Conservation (phyloP, 805 yeast genomes). For the Pichia ethanolica region DNA sequence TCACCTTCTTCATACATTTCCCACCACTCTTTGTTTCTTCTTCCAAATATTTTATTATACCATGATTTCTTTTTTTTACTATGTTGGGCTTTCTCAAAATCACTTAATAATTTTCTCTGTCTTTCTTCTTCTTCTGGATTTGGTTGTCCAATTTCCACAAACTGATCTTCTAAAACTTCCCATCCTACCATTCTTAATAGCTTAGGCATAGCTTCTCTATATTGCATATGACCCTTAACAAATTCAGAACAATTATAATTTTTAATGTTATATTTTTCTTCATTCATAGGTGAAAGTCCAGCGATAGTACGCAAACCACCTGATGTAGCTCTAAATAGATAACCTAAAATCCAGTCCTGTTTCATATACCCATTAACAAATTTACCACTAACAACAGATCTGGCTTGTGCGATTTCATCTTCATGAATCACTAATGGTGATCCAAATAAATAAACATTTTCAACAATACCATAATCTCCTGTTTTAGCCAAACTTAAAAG, state of each 20-base stretch:
- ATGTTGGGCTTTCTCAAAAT: constrained; percentile 48
- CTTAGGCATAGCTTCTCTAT: constrained; percentile 87
- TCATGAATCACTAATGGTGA: constrained; percentile 74
- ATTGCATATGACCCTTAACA: constrained; percentile 97
- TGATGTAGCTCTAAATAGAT: constrained; percentile 88
- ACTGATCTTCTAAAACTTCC: constrained; percentile 83
- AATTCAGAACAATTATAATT: constrained; percentile 80
- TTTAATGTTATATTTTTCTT: constrained; percentile 41
- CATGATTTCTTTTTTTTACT: constrained; percentile 34
- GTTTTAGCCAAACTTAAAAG: constrained; percentile 74
- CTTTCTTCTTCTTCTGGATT: constrained; percentile 82
- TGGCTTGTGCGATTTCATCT: constrained; percentile 70
- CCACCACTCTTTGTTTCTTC: constrained; percentile 51
- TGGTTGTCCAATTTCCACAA: constrained; percentile 92
- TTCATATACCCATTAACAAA: constrained; percentile 86
- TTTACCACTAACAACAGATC: constrained; percentile 83
- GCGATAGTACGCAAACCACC: constrained; percentile 92
- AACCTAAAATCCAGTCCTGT: constrained; percentile 95
- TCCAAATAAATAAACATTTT: constrained; percentile 83
- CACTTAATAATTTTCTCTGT: constrained; percentile 72
- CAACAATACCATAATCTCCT: constrained; percentile 83
- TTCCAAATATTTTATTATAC: constrained; percentile 36
- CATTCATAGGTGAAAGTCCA: constrained; percentile 74
- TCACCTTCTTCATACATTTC: constrained; percentile 38
- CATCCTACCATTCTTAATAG: constrained; percentile 62